Evolutionary conservation across 2,329 filamentous ascomycete genomes (phyloP).

Genomic region (Fusarium scirpi): DNA sequence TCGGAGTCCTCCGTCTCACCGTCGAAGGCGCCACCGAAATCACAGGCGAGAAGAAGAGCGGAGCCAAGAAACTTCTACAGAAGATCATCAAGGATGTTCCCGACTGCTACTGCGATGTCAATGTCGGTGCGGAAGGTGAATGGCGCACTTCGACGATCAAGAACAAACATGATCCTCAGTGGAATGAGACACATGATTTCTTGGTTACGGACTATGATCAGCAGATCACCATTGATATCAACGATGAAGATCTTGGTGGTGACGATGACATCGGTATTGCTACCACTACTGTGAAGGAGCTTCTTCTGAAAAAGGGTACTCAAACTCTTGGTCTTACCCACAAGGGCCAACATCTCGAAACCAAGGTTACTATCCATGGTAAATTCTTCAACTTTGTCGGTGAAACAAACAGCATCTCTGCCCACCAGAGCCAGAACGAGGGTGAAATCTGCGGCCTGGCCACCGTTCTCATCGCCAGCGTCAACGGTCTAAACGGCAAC

Average conservation of each 20-base stretch:
- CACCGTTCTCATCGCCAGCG: conserved; percentile 41
- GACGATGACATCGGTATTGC: conserved; percentile 45
- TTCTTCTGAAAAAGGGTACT: conserved; percentile 38
- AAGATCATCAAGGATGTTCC: conserved; percentile 45
- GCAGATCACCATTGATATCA: conserved; percentile 38
- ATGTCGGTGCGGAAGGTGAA: conserved; percentile 40
- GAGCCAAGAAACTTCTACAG: conserved; percentile 37
- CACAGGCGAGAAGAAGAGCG: conserved; percentile 42
- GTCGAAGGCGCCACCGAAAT: conserved; percentile 39
- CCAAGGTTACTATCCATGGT: conserved; percentile 38
- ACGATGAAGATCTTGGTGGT: conserved; percentile 41
- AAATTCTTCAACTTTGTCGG: conserved; percentile 43
- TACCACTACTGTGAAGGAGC: conserved; percentile 38
- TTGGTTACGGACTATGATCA: conserved; percentile 45
- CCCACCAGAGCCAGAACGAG: conserved; percentile 25
- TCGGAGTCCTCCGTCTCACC: conserved; percentile 43
- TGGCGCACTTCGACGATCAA: conserved; percentile 45
- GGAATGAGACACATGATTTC: conserved; percentile 47
- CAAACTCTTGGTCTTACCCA: conserved; percentile 39
- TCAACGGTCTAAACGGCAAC: conserved; percentile 34
- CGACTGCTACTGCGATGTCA: conserved; percentile 43
- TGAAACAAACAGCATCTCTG: conserved; percentile 36
- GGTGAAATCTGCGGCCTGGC: conserved; percentile 44
- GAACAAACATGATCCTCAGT: conserved; percentile 42
- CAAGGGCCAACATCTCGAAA: conserved; percentile 37